Evolutionary conservation across 192 early-diverging fungal genomes (phyloP).

Genomic region (Entrophospora sp.): DNA sequence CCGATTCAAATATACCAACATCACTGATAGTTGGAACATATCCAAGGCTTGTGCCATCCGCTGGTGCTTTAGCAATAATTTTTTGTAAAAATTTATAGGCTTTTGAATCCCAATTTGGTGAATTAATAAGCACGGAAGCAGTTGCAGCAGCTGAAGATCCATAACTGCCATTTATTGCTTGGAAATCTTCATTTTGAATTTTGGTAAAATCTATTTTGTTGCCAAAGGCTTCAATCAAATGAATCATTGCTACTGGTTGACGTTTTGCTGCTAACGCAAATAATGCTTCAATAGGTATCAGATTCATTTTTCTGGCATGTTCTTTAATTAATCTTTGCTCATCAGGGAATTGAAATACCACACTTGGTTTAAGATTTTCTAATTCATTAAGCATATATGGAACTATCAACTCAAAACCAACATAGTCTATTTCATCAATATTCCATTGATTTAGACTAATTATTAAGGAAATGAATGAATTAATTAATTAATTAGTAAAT

Average conservation of each 20-base stretch:
- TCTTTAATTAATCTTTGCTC: background rate
- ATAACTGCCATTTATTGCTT: conserved; percentile 18
- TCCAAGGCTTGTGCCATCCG: background rate
- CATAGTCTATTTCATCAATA: background rate
- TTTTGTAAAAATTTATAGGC: conserved; percentile 4
- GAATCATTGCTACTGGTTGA: background rate
- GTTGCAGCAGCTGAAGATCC: conserved; percentile 6
- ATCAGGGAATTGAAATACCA: conserved; percentile 10
- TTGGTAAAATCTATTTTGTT: background rate
- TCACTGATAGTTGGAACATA: background rate
- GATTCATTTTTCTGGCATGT: background rate
- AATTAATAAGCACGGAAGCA: background rate
- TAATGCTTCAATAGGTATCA: conserved; percentile 1
- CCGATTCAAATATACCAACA: conserved; percentile 11
- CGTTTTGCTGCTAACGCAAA: background rate
- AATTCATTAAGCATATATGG: background rate
- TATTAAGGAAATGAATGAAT: background rate
- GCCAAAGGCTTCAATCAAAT: conserved; percentile 7
- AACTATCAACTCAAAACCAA: conserved; percentile 2
- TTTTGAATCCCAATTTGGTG: background rate
- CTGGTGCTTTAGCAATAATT: background rate
- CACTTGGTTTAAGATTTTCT: background rate
- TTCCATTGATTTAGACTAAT: conserved; percentile 14
- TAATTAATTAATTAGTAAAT: background rate
- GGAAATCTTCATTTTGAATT: conserved; percentile 8